These are phyloP conservation scores for Polytrichum formosum DNA, from an alignment of 225 moss, liverwort and hornwort genomes.

Conservation along the genomic window DNA sequence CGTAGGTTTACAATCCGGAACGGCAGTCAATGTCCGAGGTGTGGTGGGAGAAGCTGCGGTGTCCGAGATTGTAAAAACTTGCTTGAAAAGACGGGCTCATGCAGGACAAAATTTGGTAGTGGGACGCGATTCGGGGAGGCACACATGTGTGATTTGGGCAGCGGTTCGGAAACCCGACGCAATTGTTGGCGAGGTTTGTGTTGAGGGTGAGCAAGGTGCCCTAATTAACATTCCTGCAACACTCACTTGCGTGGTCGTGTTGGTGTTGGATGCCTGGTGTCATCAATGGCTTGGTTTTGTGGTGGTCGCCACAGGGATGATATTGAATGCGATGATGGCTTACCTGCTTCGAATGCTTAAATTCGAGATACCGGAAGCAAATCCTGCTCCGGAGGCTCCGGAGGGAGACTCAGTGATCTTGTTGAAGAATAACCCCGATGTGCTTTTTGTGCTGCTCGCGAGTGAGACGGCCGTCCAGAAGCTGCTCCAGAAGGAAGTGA, in stretches of 20 bases:
- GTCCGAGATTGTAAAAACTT: background rate
- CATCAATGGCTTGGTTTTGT: slow-evolving; percentile 4
- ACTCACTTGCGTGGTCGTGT: background rate
- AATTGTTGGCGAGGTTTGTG: background rate
- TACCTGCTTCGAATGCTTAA: slow-evolving; percentile 8
- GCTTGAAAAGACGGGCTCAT: background rate
- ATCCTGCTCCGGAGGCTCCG: background rate
- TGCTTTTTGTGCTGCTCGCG: slow-evolving; percentile 2
- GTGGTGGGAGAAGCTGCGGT: slow-evolving; percentile 20
- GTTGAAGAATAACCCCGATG: slow-evolving; percentile 16
- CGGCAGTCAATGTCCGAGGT: slow-evolving; percentile 8
- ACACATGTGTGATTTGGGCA: background rate
- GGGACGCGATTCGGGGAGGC: background rate
- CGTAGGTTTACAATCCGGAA: slow-evolving; percentile 13
- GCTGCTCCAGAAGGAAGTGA: slow-evolving; percentile 9
- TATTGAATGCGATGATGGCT: slow-evolving; percentile 8
- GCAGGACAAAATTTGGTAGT: too few relatives aligned
- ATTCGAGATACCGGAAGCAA: background rate
- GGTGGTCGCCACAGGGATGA: slow-evolving; percentile 13
- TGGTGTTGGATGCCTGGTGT: slow-evolving; percentile 5
- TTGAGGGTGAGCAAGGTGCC: background rate
- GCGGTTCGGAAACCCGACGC: background rate
- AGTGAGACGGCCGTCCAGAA: slow-evolving; percentile 8
- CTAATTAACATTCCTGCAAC: background rate
- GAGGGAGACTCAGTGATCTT: slow-evolving; percentile 14